Evolutionary conservation across 306 rosid genomes (phyloP), one percentile per base, ranked within the genome.

Genomic region (Medicago arabica): DNA sequence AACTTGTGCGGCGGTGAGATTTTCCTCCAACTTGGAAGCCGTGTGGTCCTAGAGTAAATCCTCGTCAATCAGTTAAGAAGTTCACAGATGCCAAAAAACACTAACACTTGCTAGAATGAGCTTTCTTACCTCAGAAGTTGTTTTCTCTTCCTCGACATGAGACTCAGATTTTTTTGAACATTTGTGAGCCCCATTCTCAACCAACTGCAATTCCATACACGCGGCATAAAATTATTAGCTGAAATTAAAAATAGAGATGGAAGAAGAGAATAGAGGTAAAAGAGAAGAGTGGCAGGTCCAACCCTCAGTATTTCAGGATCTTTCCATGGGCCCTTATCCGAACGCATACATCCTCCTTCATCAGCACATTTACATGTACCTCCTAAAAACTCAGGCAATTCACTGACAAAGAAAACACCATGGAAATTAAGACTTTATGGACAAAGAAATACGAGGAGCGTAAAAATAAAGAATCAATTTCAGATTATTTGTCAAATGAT

Each of bases 271-370:
- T 19, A 38, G 25, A 9, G 44, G 16, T 63, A 59, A 13, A 8
- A 57, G 2, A 5, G 17, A 49, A 51, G 58, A 34, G 58, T n/a
- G 34, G 38, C 1, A 51, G 53, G 41, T 31, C 69, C 61, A 21
- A 90, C 98, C 87, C 12, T 89, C 65, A 92, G 14, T 40, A 90
- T 82, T 66, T 86, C 86, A 13, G 76, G 67, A 79, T 95, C 93
- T 51, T 86, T 95, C 98, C 98, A 95, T 6, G 98, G 97, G 63
- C 97, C 98, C 84, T 90, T 95, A 36, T 95, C 97, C 34, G 98
- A 90, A 57, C 81, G 86, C 97, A 90, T 84, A 71, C 98, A 92
- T 36, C 96, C 98, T 76, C 98, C 98, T 74, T 88, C 68, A 71
- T 90, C 86, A 66, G 93, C 78, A 78, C 98, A 92, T 51, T 87